These are phyloP conservation scores for Saccharomyces mikatae DNA, from an alignment of 805 yeast species.

Conservation along the genomic window DNA sequence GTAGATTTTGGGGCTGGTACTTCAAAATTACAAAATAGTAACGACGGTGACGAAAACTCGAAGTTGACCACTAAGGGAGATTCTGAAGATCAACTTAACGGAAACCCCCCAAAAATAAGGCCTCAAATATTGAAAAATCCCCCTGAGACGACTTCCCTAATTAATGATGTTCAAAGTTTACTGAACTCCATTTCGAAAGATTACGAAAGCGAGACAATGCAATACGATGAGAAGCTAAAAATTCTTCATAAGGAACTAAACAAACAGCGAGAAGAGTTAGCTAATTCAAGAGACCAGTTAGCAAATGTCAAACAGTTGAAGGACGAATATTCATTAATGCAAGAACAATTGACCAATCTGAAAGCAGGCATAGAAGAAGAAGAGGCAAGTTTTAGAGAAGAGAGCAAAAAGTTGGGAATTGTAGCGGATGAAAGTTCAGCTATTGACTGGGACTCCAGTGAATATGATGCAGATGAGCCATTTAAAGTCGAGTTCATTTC, in stretches of 20 bases:
- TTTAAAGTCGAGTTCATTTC: slow-evolving; percentile 60
- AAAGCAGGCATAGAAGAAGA: slow-evolving; percentile 59
- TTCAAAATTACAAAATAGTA: slow-evolving; percentile 12
- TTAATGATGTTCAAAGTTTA: slow-evolving; percentile 45
- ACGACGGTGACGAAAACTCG: neutral
- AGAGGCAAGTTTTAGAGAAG: slow-evolving; percentile 44
- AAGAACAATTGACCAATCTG: slow-evolving; percentile 49
- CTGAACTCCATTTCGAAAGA: slow-evolving; percentile 47
- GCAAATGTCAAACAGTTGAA: slow-evolving; percentile 36
- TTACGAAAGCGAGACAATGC: slow-evolving; percentile 48
- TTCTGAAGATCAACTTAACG: neutral
- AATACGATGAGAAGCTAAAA: slow-evolving; percentile 45
- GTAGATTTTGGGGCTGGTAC: slow-evolving; percentile 63
- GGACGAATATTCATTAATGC: slow-evolving; percentile 46
- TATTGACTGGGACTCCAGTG: slow-evolving; percentile 38
- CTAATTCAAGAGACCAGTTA: slow-evolving; percentile 21
- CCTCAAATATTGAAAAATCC: slow-evolving; percentile 3
- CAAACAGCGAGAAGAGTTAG: slow-evolving; percentile 18
- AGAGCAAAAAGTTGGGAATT: slow-evolving; percentile 32
- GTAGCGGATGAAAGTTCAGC: slow-evolving; percentile 23
- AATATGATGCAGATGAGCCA: slow-evolving; percentile 87
- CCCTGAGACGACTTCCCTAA: slow-evolving; percentile 22
- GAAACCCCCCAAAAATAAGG: neutral
- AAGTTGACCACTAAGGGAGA: neutral
- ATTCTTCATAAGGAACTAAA: slow-evolving; percentile 39